Conservation (phyloP, 345 rosid genomes). For the Euphorbia pulcherrima region DNA sequence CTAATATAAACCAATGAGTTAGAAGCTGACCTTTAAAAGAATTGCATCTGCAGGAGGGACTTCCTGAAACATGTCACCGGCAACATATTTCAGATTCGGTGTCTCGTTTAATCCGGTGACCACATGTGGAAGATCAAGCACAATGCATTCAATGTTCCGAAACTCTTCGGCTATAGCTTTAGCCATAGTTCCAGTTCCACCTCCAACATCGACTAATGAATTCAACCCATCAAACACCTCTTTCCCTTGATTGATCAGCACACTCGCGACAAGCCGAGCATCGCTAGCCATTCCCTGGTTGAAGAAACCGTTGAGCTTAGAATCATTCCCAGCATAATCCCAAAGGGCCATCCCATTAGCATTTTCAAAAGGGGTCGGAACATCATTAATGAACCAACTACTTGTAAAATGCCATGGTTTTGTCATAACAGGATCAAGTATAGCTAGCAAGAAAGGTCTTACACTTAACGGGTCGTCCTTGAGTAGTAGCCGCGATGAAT, state of each 20-base stretch:
- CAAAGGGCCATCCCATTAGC: no score
- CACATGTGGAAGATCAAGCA: slow-evolving; percentile 23
- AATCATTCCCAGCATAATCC: no score
- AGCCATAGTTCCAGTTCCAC: slow-evolving; percentile 28
- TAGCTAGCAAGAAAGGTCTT: not conserved
- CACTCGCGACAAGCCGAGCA: slow-evolving; percentile 3
- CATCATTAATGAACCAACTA: no score
- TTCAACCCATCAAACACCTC: slow-evolving; percentile 24
- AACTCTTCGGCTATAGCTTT: slow-evolving; percentile 21
- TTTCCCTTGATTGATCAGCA: slow-evolving; percentile 10
- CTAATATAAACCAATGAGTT: no score
- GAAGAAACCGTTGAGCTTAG: no score
- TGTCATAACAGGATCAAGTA: no score
- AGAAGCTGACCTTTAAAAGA: slow-evolving; percentile 3
- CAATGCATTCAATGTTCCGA: slow-evolving; percentile 28
- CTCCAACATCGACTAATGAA: slow-evolving; percentile 35
- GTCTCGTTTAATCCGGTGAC: not conserved
- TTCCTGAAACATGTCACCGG: not conserved
- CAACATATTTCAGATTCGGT: slow-evolving; percentile 1
- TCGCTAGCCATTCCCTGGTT: not conserved
- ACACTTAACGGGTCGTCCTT: slow-evolving; percentile 14
- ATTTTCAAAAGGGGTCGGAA: no score
- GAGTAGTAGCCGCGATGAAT: slow-evolving; percentile 14
- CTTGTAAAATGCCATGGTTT: no score
- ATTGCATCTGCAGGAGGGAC: slow-evolving; percentile 13